Evolutionary conservation across 2,329 filamentous ascomycete genomes (phyloP), one percentile per base, ranked within the genome.

Genomic region (Penicillium sclerotigenum): DNA sequence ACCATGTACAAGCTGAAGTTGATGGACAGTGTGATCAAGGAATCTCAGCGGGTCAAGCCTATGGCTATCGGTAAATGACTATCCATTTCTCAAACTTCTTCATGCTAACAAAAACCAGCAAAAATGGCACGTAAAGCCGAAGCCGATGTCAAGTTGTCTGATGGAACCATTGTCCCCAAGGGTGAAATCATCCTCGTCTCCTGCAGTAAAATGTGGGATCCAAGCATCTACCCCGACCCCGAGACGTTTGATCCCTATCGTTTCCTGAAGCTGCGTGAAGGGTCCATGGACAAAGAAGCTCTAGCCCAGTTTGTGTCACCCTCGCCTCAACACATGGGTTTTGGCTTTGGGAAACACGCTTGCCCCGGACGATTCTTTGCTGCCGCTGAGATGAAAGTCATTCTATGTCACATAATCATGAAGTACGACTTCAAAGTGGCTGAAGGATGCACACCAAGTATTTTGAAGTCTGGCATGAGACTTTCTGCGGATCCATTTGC

Each of bases 361-460:
- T 73, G 82, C 41, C 79, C 80, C 0, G 82, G 82, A 0, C 75
- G 82, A 0, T 84, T 84, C 71, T 83, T 84, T 54, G 81, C 81
- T 0, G 77, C 80, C 0, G 75, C 81, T 51, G 81, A 83, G 65
- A 69, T 82, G 10, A 85, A 85, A 66, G 80, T 84, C 65, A 72
- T 83, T 13, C 61, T 83, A 34, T 73, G 79, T 0, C 75, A 81
- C 47, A 63, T 83, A 14, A 61, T 83, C 1, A 65, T 52, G 26
- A 52, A 52, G 18, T 52, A 52, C n/a, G 41, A 52, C 18, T 47
- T 49, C 8, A 28, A 29, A n/a, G 26, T 49, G 26, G 47, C 47
- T 31, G 47, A 49, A 0, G 47, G 47, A 10, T 49, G 47, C 22
- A 29, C 20, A 1, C 47, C 47, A 20, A 16, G 31, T 14, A 26